Evolutionary conservation across 1,284 basidiomycete genomes (phyloP), one percentile per base, ranked within the genome.

Genomic region (Leccinum laetum): DNA sequence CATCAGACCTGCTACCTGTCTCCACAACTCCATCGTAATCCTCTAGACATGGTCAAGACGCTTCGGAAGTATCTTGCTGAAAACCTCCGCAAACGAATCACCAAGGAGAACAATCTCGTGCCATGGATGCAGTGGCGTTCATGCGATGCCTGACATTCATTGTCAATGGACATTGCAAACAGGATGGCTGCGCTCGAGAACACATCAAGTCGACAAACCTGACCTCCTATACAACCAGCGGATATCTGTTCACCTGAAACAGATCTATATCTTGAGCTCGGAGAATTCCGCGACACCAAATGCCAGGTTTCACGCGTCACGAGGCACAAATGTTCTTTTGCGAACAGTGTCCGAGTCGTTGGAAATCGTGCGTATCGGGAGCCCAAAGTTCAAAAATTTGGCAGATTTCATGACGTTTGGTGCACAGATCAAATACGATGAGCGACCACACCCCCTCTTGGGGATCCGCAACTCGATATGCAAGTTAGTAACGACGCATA

Each of bases 231-330:
- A 82, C 65, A 80, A 81, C 49, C 9, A 62, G 4, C 80, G 80
- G 2, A 72, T 86, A 5, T 74, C 79, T 2, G 69, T 84, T n/a
- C 78, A 82, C 68, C 69, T 87, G 1, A 80, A 82, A 57, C 85
- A 86, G 64, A 80, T 86, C 3, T 63, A 78, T 44, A 81, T 87
- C 75, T 82, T 60, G 79, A 83, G 41, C 65, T 59, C 37, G 13
- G 37, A 39, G 37, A 39, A 39, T 39, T 39, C 37, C 37, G 37
- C 37, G 37, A 39, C 11, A 39, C 37, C 37, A 39, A 39, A 39
- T 39, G 37, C 37, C 37, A 39, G 37, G 37, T 39, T 39, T 39
- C 37, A 39, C 37, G 37, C 13, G 13, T 39, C 37, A 39, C 13
- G 37, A 39, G 37, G 37, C 37, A 39, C 37, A 39, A 39, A 39